Evolutionary conservation across 2,329 filamentous ascomycete genomes (phyloP).

Genomic region (Leptographium flavum): DNA sequence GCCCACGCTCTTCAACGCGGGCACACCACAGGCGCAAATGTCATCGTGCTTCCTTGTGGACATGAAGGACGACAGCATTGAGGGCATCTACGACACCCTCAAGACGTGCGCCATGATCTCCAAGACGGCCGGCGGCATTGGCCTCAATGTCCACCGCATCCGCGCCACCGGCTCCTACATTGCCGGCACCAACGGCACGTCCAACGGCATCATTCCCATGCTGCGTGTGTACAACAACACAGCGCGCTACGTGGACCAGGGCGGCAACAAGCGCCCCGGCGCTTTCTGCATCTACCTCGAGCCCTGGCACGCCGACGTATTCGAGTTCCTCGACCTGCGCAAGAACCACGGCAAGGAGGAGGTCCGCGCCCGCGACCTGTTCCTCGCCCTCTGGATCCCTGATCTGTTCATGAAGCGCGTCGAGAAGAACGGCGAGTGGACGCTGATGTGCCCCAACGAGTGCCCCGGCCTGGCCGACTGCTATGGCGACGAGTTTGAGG

Average conservation of each 20-base stretch:
- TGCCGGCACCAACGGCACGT: conserved; percentile 93
- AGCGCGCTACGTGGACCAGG: conserved; percentile 94
- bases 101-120: conserved; percentile 99
- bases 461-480: conserved; percentile 89
- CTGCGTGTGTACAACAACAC: conserved; percentile 99
- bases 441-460: conserved; percentile 95
- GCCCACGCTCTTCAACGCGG: conserved; percentile 94
- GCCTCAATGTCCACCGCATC: conserved; percentile 91
- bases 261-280: conserved; percentile 96
- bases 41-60: conserved; percentile 98
- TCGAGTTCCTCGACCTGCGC: conserved; percentile 90
- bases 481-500: conserved; percentile 95
- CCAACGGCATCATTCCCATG: conserved; percentile 95
- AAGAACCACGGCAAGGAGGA: conserved; percentile 99
- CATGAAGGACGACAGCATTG: conserved; percentile 99
- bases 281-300: conserved; percentile 98
- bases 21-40: conserved; percentile 85
- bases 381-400: conserved; percentile 95
- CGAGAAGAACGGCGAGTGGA: conserved; percentile 93
- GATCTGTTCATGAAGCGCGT: conserved; percentile 99
- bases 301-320: conserved; percentile 97
- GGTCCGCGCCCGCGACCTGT: conserved; percentile 88
- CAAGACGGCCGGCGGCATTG: conserved; percentile 97
- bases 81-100: conserved; percentile 96
- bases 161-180: conserved; percentile 97